Evolutionary conservation across 768 basidiomycete species (phyloP).

Genomic region (Saitozyma sp.): DNA sequence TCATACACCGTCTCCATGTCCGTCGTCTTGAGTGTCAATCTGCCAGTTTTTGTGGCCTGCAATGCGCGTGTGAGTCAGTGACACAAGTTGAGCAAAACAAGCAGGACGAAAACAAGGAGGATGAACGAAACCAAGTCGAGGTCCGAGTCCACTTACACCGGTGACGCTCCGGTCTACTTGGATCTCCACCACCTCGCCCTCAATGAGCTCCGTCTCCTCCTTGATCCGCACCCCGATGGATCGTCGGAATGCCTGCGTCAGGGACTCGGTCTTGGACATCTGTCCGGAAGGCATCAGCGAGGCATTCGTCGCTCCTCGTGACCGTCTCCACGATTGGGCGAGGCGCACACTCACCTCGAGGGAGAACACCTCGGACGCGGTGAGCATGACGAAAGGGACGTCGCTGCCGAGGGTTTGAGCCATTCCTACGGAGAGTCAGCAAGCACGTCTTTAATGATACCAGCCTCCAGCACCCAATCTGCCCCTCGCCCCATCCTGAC

Average conservation of each 20-base stretch:
- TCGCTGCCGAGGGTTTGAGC: conserved; percentile 90
- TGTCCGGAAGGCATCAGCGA: conserved; percentile 44
- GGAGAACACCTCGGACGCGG: conserved; percentile 96
- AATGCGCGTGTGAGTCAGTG: neutral
- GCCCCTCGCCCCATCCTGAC: no score
- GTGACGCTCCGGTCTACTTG: conserved; percentile 96
- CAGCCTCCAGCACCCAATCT: neutral
- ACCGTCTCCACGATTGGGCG: neutral
- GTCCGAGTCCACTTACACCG: conserved; percentile 63
- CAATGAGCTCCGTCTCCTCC: conserved; percentile 95
- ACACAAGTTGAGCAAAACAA: neutral
- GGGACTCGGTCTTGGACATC: conserved; percentile 97
- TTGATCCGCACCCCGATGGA: conserved; percentile 97
- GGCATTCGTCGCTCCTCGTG: neutral
- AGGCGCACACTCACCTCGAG: conserved; percentile 57
- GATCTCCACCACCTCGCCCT: conserved; percentile 97
- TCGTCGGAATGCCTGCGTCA: conserved; percentile 92
- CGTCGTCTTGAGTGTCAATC: conserved; percentile 94
- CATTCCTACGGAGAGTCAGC: conserved; percentile 66
- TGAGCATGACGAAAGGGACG: conserved; percentile 97
- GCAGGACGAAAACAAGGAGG: neutral
- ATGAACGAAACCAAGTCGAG: conserved; percentile 6
- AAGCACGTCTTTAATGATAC: neutral
- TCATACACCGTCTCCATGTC: conserved; percentile 99
- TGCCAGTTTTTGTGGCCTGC: conserved; percentile 95